Evolutionary conservation across 2,329 filamentous ascomycete genomes (phyloP), one percentile per base, ranked within the genome.

Genomic region (Ceratocystis destructans): DNA sequence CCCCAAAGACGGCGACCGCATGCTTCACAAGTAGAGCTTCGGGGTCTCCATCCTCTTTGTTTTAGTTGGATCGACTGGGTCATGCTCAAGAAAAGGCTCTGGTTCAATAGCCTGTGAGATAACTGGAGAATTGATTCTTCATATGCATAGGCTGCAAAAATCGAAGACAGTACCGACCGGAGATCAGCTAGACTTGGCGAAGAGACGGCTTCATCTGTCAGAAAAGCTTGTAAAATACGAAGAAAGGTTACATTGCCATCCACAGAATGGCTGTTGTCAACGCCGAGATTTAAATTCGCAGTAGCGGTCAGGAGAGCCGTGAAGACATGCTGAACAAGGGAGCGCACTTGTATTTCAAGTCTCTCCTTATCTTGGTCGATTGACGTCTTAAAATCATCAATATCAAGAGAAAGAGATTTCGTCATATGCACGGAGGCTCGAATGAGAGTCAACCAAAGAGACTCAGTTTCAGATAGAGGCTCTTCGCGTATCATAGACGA

Each of bases 111-210:
- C 3, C 87, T 83, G 73, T 93, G 96, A 0, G 94, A 90, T 2
- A 99, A 83, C 1, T 83, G 81, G 22, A 99, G 81, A 17, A 99
- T 89, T 0, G 89, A 92, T 74, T 93, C 89, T 75, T 99, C 94
- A 73, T 97, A 96, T 0, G 91, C 87, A 73, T 99, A 99, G 0
- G 94, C 93, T 0, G 93, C 86, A 76, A 99, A 97, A 66, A 99
- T 93, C 12, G 92, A 94, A 0, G 85, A 80, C 1, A 99, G 82
- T 0, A 97, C 92, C 5, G 84, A 83, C 57, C 94, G 87, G 2
- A 99, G 81, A 73, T 97, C 91, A 1, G 90, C 87, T 1, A 99
- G 80, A 12, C 89, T 95, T 0, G 94, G 92, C 0, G 91, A 95
- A 20, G 87, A 86, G 28, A 84, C 82, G 0, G 90, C 88, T 0